phyloP scores from a whole-genome alignment of 2,329 filamentous ascomycete species.

The Ophiostoma sp. region DNA sequence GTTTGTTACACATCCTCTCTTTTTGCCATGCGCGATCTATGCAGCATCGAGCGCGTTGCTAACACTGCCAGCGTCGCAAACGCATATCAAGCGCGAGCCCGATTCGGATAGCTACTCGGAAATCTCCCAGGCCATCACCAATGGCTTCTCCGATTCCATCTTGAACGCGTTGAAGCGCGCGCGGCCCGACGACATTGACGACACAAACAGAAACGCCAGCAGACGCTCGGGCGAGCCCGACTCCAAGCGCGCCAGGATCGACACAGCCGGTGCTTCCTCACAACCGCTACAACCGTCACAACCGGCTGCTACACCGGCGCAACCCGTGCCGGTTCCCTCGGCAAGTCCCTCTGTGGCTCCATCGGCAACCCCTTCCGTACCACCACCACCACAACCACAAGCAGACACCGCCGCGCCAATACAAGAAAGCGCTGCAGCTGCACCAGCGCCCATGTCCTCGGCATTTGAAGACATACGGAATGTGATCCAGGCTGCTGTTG shows the following conservation, averaged over 20 bases:
- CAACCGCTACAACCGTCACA: not conserved
- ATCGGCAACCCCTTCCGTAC: not conserved
- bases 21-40: not conserved
- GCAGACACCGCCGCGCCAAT: not conserved
- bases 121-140: conserved; percentile 11
- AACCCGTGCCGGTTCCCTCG: not conserved
- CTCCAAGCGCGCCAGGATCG: conserved; percentile 31
- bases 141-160: conserved; percentile 22
- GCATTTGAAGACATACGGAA: not conserved
- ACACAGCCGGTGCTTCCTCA: conserved; percentile 9
- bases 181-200: conserved; percentile 26
- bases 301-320: not conserved
- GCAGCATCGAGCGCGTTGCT: not conserved
- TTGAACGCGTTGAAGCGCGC: conserved; percentile 30
- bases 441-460: not conserved
- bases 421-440: not conserved
- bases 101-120: not conserved
- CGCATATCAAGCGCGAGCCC: conserved; percentile 19
- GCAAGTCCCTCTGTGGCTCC: conserved; percentile 6
- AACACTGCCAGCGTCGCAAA: not conserved
- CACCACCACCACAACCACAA: not conserved
- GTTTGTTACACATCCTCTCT: not conserved
- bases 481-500: not conserved
- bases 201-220: not conserved
- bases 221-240: not conserved